Conservation (phyloP, 2,329 filamentous ascomycete genomes). For the Hyphodiscus sp. region DNA sequence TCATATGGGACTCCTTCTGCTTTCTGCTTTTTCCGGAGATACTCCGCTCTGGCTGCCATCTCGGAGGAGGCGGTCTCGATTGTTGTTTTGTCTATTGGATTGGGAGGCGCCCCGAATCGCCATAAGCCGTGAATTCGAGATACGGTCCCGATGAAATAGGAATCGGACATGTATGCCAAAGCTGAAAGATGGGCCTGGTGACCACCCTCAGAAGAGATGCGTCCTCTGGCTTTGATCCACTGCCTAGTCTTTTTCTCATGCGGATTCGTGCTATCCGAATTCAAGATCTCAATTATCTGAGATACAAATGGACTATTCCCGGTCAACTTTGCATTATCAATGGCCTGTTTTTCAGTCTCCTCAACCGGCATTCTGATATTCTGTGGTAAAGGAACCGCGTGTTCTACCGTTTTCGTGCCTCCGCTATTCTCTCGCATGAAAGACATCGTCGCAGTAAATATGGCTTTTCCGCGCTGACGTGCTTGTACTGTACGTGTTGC, state of each 20-base stretch:
- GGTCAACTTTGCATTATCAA: conserved; percentile 20
- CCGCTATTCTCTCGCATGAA: conserved; percentile 66
- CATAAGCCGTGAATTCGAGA: conserved; percentile 74
- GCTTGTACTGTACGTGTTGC: conserved; percentile 95
- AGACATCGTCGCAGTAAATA: conserved; percentile 92
- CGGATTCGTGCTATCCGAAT: conserved; percentile 44
- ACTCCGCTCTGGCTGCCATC: conserved; percentile 40
- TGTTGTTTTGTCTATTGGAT: conserved; percentile 2
- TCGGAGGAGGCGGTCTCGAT: conserved; percentile 1
- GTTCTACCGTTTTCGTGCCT: conserved; percentile 48
- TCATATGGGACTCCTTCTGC: conserved; percentile 33
- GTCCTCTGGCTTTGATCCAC: conserved; percentile 70
- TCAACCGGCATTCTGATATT: conserved; percentile 34
- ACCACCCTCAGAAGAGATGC: conserved; percentile 66
- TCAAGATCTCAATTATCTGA: conserved; percentile 48
- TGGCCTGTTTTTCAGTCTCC: conserved; percentile 36
- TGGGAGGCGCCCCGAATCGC: conserved; percentile 53
- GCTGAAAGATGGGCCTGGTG: conserved; percentile 78
- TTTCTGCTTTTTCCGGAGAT: conserved; percentile 36
- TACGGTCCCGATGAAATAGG: conserved; percentile 88
- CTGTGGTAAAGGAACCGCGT: conserved; percentile 55
- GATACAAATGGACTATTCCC: conserved; percentile 48
- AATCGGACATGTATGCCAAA: conserved; percentile 88
- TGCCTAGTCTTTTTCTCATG: conserved; percentile 62
- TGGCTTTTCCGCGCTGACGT: conserved; percentile 76